phyloP scores from a whole-genome alignment of 2,329 filamentous ascomycete genomes.

The Ophiocordyceps unilateralis region DNA sequence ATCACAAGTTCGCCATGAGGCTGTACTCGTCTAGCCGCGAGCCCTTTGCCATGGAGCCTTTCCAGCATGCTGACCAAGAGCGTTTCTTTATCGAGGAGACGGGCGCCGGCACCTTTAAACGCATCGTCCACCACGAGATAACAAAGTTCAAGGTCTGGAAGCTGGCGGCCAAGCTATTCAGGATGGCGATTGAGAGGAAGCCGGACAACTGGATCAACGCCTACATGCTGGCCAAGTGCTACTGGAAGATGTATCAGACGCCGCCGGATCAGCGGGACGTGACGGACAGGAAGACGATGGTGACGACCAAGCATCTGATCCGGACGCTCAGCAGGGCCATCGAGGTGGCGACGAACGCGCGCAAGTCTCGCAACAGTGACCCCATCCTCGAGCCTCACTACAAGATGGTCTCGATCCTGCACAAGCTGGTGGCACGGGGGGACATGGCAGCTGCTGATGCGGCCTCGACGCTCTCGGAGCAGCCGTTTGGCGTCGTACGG shows the following conservation, averaged over 20 bases:
- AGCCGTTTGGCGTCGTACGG: slow-evolving; percentile 28
- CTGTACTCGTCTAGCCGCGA: slow-evolving; percentile 45
- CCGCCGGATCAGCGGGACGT: slow-evolving; percentile 23
- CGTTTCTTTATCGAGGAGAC: slow-evolving; percentile 36
- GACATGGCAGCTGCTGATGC: slow-evolving; percentile 31
- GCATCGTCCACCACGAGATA: slow-evolving; percentile 37
- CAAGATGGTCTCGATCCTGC: slow-evolving; percentile 66
- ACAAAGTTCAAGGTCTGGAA: slow-evolving; percentile 44
- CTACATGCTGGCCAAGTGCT: slow-evolving; percentile 44
- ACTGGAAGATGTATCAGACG: slow-evolving; percentile 46
- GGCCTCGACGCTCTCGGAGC: slow-evolving; percentile 34
- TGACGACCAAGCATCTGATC: slow-evolving; percentile 23
- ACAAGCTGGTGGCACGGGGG: slow-evolving; percentile 55
- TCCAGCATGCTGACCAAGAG: slow-evolving; percentile 37
- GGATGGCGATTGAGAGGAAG: slow-evolving; percentile 34
- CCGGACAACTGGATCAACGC: slow-evolving; percentile 41
- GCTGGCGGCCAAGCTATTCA: slow-evolving; percentile 38
- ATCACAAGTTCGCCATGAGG: slow-evolving; percentile 43
- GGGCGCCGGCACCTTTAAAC: slow-evolving; percentile 32
- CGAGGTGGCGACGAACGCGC: slow-evolving; percentile 29
- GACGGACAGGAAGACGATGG: slow-evolving; percentile 19
- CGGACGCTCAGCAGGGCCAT: slow-evolving; percentile 32
- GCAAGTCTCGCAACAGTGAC: slow-evolving; percentile 45
- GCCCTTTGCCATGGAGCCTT: slow-evolving; percentile 45
- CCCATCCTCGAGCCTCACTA: slow-evolving; percentile 84